Base-by-base conservation (phyloP, 257 asterid species). In the Solanum bulbocastanum region DNA sequence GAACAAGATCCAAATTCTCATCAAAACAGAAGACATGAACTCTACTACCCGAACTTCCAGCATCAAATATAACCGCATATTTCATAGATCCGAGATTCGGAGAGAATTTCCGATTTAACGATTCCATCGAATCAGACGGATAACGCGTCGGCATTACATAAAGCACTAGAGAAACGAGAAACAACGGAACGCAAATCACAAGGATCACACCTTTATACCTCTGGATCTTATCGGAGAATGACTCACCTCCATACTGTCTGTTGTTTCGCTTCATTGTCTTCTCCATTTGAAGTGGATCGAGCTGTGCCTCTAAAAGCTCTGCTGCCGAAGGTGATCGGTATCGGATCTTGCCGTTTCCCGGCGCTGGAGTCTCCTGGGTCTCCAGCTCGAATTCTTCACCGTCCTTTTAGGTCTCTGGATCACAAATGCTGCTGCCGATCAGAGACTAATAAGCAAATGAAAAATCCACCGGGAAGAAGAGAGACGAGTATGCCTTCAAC, bases 291-390 rank as follows among this genome's bases (percentile, higher is more conserved):
- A 62, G 56, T 18, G 81, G 58, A 65, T 86, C 74, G 46, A 32
- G 84, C 39, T 46, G 97, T 22, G 94, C 94, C 84, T 96, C 97
- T 56, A 94, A 87, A 20, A 96, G 94, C 83, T 96, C 99, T 5
- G 97, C 93, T 44, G 98, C 98, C 36, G 99, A 96, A 44, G 99
- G 99, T 73, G 99, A 96, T 73, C 99, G 96, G 81, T 90, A 94
- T 65, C 98, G 98, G 94, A 96, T 95, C 95, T 94, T 98, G 88
- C 96, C 97, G 96, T 92, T 96, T 66, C 96, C 98, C 85, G 95
- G 93, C 73, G 97, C 91, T 33, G 88, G 83, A 84, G 87, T 91
- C 83, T 90, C 94, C 87, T 90, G 94, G 30, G 91, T 87, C 92
- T 91, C 95, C 95, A 93, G 95, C 92, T 91, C 69, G 85, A 44